Base-by-base conservation (phyloP, 805 yeast genomes). In the Candida michaelii region DNA sequence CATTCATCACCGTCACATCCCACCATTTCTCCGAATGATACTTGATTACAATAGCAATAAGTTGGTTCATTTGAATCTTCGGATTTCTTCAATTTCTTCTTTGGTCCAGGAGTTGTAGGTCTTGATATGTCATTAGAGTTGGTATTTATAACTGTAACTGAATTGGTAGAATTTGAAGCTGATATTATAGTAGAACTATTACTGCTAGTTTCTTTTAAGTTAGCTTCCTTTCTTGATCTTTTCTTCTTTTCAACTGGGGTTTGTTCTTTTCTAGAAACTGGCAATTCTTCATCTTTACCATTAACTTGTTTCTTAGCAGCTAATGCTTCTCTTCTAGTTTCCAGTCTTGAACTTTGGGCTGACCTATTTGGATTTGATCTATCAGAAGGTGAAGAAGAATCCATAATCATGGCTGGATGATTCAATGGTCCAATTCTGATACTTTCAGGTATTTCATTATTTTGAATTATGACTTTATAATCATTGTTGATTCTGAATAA, bases 11-110 rank as follows among this genome's bases (percentile, higher is more conserved):
- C 97, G 58, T 93, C 99, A 66, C 99, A 93, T 2, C 96, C 99
- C 46, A 93, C 97, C 99, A 93, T 93, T 58, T 93, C 98, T 14
- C 99, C 99, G 59, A 86, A 93, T 4, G 97, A 91, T 0, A 90
- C 96, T 60, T 90, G 97, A 60, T 89, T 88, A 67, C 99, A 93
- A 67, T 91, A 90, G 63, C 99, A 93, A 61, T 91, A 91, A 2
- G 89, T 79, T 0, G 95, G 96, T 56, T 90, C 97, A 36, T 44
- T 47, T 10, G 42, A 41, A 25, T 55, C 60, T 30, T 52, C 60
- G 27, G 57, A 55, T 24, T 43, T 45, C 11, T 45, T 47, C 21
- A 52, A 50, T 46, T 53, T 56, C 43, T 57, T 60, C 49, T 45
- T 44, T 11, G 52, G 52, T 27, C 43, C 47, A 10, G 56, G 56